These are phyloP conservation scores for Claviceps arundinis DNA, from an alignment of 2,329 filamentous ascomycete genomes.

Conservation along the genomic window DNA sequence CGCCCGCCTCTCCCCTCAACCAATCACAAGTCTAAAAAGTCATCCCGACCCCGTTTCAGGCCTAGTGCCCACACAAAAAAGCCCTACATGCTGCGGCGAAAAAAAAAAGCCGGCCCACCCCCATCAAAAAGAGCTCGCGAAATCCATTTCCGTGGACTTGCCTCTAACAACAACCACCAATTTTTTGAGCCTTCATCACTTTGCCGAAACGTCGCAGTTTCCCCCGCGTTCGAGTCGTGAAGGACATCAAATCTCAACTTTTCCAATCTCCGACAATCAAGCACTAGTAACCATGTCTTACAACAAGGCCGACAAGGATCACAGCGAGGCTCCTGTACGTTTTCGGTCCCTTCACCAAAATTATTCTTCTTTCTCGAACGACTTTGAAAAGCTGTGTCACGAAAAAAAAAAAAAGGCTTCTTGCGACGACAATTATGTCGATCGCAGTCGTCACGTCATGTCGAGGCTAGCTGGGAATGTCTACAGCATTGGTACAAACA, in stretches of 20 bases:
- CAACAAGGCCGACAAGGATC: constrained; percentile 91
- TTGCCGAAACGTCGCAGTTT: constrained; percentile 51
- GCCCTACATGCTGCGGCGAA: constrained; percentile 5
- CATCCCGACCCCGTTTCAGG: not conserved
- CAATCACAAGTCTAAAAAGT: constrained; percentile 4
- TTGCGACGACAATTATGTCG: too few relatives aligned
- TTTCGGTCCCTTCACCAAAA: not conserved
- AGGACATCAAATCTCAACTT: constrained; percentile 25
- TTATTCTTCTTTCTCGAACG: not conserved
- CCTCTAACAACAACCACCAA: not conserved
- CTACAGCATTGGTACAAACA: rapidly evolving
- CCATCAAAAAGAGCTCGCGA: constrained; percentile 8
- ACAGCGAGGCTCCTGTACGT: constrained; percentile 74
- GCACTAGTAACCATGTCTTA: constrained; percentile 61
- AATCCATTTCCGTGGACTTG: not conserved
- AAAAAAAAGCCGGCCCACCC: constrained; percentile 1
- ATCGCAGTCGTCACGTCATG: too few relatives aligned
- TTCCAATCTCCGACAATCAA: constrained; percentile 3
- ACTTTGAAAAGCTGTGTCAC: too few relatives aligned
- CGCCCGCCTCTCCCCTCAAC: not conserved
- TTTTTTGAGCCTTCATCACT: constrained; percentile 51
- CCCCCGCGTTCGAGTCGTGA: constrained; percentile 66
- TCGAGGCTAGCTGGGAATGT: too few relatives aligned
- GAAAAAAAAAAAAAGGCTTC: too few relatives aligned
- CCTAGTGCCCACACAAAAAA: constrained; percentile 11